Evolutionary conservation across 352 stramenopile species (phyloP).

Genomic region (Pythium diclinum): DNA sequence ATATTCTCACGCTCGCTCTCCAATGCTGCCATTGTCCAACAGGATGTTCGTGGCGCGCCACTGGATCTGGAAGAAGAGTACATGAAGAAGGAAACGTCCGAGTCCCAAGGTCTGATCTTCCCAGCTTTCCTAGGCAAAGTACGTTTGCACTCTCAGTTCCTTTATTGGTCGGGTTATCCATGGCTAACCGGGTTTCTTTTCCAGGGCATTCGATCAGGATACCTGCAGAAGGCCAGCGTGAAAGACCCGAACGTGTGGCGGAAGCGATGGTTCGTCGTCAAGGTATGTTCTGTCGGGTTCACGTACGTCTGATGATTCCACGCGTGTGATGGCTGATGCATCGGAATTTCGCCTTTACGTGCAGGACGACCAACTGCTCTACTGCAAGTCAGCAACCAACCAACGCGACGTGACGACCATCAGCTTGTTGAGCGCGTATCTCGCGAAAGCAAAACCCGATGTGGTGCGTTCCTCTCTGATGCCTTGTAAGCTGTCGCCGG

Average conservation of each 20-base stretch:
- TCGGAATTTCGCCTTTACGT: not conserved
- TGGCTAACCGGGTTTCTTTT: not conserved
- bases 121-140: constrained; percentile 74
- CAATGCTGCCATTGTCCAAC: constrained; percentile 1
- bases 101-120: constrained; percentile 53
- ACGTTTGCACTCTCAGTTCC: not conserved
- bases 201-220: constrained; percentile 70
- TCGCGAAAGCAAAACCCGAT: constrained; percentile 74
- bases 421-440: constrained; percentile 68
- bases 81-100: constrained; percentile 30
- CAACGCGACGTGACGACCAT: constrained; percentile 81
- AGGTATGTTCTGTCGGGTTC: constrained; percentile 26
- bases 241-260: constrained; percentile 78
- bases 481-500: too few species aligned
- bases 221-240: constrained; percentile 79
- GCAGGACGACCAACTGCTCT: constrained; percentile 75
- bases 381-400: constrained; percentile 82
- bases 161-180: not conserved
- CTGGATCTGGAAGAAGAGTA: constrained; percentile 61
- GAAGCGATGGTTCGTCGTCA: constrained; percentile 86
- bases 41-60: constrained; percentile 72
- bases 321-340: not conserved
- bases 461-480: constrained; percentile 37
- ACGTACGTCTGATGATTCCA: too few species aligned
- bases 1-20: too few species aligned